Base-by-base conservation (phyloP, 176 grass and related monocot genomes). In the Triticum urartu region DNA sequence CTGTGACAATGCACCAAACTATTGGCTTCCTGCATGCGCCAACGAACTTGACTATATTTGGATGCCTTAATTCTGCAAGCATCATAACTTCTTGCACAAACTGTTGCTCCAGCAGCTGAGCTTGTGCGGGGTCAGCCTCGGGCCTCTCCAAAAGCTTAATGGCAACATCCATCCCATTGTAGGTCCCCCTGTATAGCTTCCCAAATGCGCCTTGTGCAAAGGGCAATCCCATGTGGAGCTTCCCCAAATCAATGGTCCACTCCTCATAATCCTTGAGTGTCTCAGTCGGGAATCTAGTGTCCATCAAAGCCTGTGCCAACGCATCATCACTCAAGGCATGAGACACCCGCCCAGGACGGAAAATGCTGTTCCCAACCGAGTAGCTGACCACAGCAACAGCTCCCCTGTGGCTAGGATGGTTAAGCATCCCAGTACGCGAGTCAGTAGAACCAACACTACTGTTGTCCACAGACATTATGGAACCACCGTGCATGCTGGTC, bases 161-260 rank as follows among this genome's bases (percentile, higher is more conserved):
- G 26, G 94, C 94, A 7, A 96, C 91, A 84, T 96, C 89, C 43
- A 89, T 84, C 2, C 91, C 91, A 20, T 96, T 93, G 82, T 94
- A 96, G 20, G 89, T 96, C 24, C 94, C 94, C 66, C 72, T 91
- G 45, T 96, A 96, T 5, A 96, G 89, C 75, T 93, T 96, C 20
- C 94, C 94, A 72, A 93, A 96, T 56, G 94, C 94, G 48, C 94
- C 94, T 70, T 96, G 94, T 9, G 94, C 91, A 85, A 96, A 96
- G 15, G 94, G 80, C 86, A 86, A 47, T 11, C 94, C 94, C 62
- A 96, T 73, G 68, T 94, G 86, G 18, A 96, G 89, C 78, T 94
- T 93, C 24, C 89, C 85, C 36, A 96, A 69, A 84, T 96, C 91
- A 54, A 96, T 91, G 21, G 91, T 92, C 91, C 94, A 96, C 59